A percentile compares a stretch with the other conserved stretches of the same genome.
Conservation (phyloP, 2,329 filamentous ascomycete genomes). For the Remersonia thermophila region DNA sequence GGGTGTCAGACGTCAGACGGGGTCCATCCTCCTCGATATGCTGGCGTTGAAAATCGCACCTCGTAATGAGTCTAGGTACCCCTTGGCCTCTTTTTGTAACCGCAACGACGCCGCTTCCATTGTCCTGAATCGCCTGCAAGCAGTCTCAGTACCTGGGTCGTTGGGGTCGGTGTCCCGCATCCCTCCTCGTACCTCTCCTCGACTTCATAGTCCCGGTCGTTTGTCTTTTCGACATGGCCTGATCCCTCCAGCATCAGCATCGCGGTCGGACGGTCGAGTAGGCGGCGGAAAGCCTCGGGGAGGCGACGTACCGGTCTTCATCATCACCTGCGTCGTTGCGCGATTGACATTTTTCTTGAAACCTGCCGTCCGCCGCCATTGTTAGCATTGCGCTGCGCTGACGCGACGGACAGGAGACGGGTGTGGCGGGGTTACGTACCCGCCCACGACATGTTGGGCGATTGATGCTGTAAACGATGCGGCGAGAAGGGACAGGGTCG, state of each 20-base stretch:
- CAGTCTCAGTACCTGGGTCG: constrained; percentile 7
- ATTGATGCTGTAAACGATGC: background rate
- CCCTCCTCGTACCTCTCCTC: constrained; percentile 59
- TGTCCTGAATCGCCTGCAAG: constrained; percentile 72
- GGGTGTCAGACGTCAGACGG: too few relatives aligned
- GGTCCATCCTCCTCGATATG: too few relatives aligned
- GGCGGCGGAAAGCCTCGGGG: background rate
- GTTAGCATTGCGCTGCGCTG: background rate
- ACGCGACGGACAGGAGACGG: background rate
- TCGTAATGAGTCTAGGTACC: constrained; percentile 90
- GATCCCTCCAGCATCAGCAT: constrained; percentile 5
- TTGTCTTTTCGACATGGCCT: constrained; percentile 97
- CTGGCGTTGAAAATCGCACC: too few relatives aligned
- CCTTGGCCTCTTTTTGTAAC: constrained; percentile 94
- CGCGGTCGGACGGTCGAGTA: background rate
- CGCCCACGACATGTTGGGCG: constrained; percentile 34
- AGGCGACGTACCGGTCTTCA: constrained; percentile 70
- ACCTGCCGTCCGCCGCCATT: constrained; percentile 31
- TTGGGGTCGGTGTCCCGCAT: background rate
- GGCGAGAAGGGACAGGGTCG: too few relatives aligned
- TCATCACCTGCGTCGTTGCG: constrained; percentile 99
- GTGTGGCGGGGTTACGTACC: constrained; percentile 23
- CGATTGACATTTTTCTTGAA: constrained; percentile 98
- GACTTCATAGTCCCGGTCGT: constrained; percentile 96
- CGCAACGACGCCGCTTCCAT: constrained; percentile 92